Evolutionary conservation across 2,329 filamentous ascomycete genomes (phyloP), one percentile per base, ranked within the genome.

Genomic region (Xylariaceae sp.): DNA sequence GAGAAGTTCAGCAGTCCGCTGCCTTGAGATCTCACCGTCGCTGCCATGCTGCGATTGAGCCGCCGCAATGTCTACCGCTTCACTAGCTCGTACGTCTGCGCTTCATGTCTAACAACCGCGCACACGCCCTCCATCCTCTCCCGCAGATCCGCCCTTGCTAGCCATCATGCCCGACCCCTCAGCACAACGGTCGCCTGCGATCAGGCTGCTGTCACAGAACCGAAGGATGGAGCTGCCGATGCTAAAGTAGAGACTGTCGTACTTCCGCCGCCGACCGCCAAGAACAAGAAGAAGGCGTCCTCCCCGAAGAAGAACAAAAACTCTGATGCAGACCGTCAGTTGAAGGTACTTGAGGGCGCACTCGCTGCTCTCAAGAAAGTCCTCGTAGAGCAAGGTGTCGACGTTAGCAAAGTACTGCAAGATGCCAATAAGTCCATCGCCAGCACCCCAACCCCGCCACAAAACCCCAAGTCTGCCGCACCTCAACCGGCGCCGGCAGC

Each of bases 341-440:
- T 73, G 51, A 65, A 72, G 30, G 67, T 73, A 1, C 64, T 78
- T 8, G 62, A 72, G 47, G 74, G 73, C 13, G 75, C 75, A 11
- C 64, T 78, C 54, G 62, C 67, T 11, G 70, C 75, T 3, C 62
- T 78, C 54, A 73, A 74, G 62, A 73, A 70, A 45, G 75, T 76
- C 23, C 70, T 78, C 39, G 64, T 64, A 37, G 64, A 65, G 8
- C 72, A 73, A 64, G 71, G 69, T 39, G 70, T 71, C 51, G 65
- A 67, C 44, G 63, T 72, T 4, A 63, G 64, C 11, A 58, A 68
- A 7, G 65, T 66, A 23, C 53, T 52, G 7, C 8, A 8, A 17
- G 49, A 23, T 2, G 8, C n/a, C 23, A 30, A 30, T 30, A 30
- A n/a, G n/a, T 34, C 15, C 53, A 13, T 18, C 13, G n/a, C 18